Evolutionary conservation across 345 rosid species (phyloP), one percentile per base, ranked within the genome.

Genomic region (Moricandia moricandioides): DNA sequence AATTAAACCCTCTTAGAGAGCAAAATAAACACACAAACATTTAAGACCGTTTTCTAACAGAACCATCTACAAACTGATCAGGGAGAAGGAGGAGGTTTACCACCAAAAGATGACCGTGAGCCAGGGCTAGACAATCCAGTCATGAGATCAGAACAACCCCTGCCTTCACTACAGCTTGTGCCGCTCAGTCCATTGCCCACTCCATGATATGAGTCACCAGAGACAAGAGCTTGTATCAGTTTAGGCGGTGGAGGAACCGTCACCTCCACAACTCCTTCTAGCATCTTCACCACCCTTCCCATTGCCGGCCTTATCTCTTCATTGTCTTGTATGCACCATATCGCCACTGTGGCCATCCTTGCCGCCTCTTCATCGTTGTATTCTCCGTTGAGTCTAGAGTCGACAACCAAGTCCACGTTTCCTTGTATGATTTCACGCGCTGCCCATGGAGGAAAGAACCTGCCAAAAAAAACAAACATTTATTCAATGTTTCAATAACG

Each of bases 401-500:
- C 93, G 2, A 84, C 75, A 9, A 89, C 82, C 51, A 78, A 82
- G 0, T 74, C 85, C 29, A 86, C 81, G 40, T 83, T 78, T 68
- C 97, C 87, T 59, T 83, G 86, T 17, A 88, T 85, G 30, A 92
- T 86, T 65, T 84, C 86, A 12, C 83, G 87, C 4, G 90, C 98
- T 3, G 94, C 96, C 86, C 95, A 92, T 60, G 96, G 98, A 34
- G 98, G 96, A 83, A 90, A 88, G 81, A 92, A 92, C 96, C 96
- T 78, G 43, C 18, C 34, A 10, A 27, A 5, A 55, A 8, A 11
- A 39, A 12, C 1, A 7, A n/a, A 34, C 78, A 67, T 58, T n/a
- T 33, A 31, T 33, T 24, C 16, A 56, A 43, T 30, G 35, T 10
- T 39, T 56, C 30, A 40, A 29, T 64, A 14, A 4, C 57, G 14